These are phyloP conservation scores for Mortierella claussenii DNA, from an alignment of 192 early-diverging fungal species.

Conservation along the genomic window DNA sequence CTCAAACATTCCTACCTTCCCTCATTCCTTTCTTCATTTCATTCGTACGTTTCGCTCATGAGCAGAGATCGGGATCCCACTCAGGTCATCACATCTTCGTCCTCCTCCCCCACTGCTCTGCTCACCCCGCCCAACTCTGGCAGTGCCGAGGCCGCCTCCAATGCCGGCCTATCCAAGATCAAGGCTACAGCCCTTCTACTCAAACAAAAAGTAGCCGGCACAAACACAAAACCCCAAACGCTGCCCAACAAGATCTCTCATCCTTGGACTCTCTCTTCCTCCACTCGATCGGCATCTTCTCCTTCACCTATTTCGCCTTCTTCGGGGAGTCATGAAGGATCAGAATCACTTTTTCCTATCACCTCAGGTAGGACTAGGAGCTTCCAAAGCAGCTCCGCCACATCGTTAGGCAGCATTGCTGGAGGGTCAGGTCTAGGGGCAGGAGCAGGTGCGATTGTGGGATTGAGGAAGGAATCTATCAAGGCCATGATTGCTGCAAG, in stretches of 20 bases:
- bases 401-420: background rate
- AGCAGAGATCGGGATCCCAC: slow-evolving; percentile 37
- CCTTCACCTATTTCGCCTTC: slow-evolving; percentile 17
- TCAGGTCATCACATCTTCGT: slow-evolving; percentile 18
- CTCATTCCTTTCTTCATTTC: background rate
- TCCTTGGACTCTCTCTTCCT: slow-evolving; percentile 15
- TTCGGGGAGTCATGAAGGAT: too few species aligned
- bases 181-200: slow-evolving; percentile 39
- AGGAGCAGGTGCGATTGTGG: background rate
- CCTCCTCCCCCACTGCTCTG: background rate
- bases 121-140: background rate
- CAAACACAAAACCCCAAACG: slow-evolving; percentile 28
- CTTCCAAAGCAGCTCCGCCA: background rate
- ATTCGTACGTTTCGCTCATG: background rate
- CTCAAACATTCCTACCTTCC: background rate
- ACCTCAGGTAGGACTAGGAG: background rate
- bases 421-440: too few species aligned
- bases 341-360: too few species aligned
- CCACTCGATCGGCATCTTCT: slow-evolving; percentile 19
- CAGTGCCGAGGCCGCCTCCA: background rate
- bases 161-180: slow-evolving; percentile 43
- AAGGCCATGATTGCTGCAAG: slow-evolving; percentile 49
- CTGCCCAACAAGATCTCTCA: slow-evolving; percentile 46
- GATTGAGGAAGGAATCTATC: slow-evolving; percentile 9
- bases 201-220: slow-evolving; percentile 50